Base-by-base conservation (phyloP, 1,139 yeast genomes). In the Yamadazyma triangularis region DNA sequence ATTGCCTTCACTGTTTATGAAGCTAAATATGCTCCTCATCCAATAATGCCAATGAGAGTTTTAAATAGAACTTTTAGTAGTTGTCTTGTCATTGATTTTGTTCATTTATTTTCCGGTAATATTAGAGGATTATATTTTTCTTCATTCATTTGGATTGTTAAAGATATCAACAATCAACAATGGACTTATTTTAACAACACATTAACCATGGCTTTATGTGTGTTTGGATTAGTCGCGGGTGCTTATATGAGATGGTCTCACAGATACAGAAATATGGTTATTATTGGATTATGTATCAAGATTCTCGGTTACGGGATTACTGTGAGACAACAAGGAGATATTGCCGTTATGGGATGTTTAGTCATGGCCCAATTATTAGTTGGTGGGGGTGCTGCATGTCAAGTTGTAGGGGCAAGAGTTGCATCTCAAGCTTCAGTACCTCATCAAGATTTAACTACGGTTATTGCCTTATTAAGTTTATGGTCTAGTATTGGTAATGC, bases 381-480 rank as follows among this genome's bases (percentile, higher is more conserved):
- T 18, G 57, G 59, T 35, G 35, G 51, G 13, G 64, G 64, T 32
- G 63, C 57, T 39, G 56, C 56, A 16, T 48, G 47, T 28, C 41
- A 47, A 23, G 57, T 51, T 31, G 45, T 58, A 39, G 62, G 58
- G 24, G 47, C 62, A 11, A 50, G 46, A 29, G 51, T 55, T 12
- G 50, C 61, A 10, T 51, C 59, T 2, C 61, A 58, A 36, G 64
- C 63, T 5, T 54, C 61, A 4, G 64, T 59, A 29, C 60, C 62
- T 13, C 77, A 71, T 48, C 69, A 63, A 37, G 69, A 68, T 45
- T 49, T 69, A 53, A 70, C 72, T 4, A 50, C 64, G 16, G 56
- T 62, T 23, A 68, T 72, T 32, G 60, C 74, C 2, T 42, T 70
- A 15, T 55, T 69, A 35, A 41, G 57, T n/a, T 50, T 73, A 25